phyloP scores from a whole-genome alignment of 108 stramenopile species.

The Stephanodiscus triporus region DNA sequence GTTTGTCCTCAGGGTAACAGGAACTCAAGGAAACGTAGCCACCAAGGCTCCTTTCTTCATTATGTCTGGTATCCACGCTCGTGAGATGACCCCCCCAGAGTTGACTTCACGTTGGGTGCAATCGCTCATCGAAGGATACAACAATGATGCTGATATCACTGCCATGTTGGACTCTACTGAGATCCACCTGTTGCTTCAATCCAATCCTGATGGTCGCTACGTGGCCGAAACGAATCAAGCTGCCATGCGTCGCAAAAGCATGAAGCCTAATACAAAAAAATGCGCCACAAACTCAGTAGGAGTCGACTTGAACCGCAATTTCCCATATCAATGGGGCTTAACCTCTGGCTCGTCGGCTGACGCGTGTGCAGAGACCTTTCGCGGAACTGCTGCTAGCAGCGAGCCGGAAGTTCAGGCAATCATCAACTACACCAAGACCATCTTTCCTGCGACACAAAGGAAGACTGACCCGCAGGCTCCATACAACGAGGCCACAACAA shows the following conservation, averaged over 20 bases:
- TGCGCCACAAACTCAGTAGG: slow-evolving; percentile 14
- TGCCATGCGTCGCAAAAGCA: slow-evolving; percentile 49
- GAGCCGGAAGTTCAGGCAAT: slow-evolving; percentile 62
- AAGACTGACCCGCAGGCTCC: slow-evolving; percentile 21
- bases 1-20: slow-evolving; percentile 33
- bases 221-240: slow-evolving; percentile 42
- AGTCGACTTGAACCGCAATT: slow-evolving; percentile 71
- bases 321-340: slow-evolving; percentile 56
- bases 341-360: slow-evolving; percentile 33
- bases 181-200: slow-evolving; percentile 40
- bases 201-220: slow-evolving; percentile 47
- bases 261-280: slow-evolving; percentile 23
- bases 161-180: slow-evolving; percentile 44
- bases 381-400: slow-evolving; percentile 39
- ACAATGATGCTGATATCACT: slow-evolving; percentile 44
- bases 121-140: slow-evolving; percentile 23
- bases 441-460: slow-evolving; percentile 55
- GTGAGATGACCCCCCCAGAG: slow-evolving; percentile 49
- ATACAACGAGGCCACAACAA: slow-evolving; percentile 24
- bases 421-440: slow-evolving; percentile 31
- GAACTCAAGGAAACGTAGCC: not conserved
- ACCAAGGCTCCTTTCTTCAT: slow-evolving; percentile 21
- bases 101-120: slow-evolving; percentile 26
- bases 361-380: slow-evolving; percentile 42
- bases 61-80: slow-evolving; percentile 37